Conservation (phyloP, 306 rosid species). For the Cicer bijugum region DNA sequence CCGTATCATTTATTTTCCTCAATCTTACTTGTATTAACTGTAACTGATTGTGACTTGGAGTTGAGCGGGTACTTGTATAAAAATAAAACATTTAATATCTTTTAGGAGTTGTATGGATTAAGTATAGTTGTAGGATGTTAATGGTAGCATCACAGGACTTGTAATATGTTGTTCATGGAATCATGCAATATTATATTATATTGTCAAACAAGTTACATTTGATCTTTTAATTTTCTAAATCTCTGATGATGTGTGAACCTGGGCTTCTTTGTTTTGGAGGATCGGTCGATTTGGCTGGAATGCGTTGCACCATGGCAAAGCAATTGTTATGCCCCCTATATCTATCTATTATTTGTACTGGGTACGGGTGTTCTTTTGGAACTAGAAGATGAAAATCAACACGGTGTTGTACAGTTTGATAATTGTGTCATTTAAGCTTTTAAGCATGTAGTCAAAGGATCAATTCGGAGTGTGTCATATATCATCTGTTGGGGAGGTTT, state of each 20-base stretch:
- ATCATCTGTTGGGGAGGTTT: no score
- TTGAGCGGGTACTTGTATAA: slow-evolving; percentile 18
- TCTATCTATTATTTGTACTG: neutral
- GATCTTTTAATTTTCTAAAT: neutral
- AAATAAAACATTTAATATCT: neutral
- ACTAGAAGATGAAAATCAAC: no score
- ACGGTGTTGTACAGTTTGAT: no score
- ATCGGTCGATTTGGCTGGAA: neutral
- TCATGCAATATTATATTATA: neutral
- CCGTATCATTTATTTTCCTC: neutral
- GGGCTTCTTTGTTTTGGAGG: neutral
- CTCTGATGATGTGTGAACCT: neutral
- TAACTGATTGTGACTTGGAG: slow-evolving; percentile 29
- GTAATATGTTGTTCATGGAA: slow-evolving; percentile 1
- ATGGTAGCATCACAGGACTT: neutral
- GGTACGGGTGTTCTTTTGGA: no score
- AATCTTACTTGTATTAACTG: neutral
- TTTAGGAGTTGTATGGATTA: slow-evolving; percentile 26
- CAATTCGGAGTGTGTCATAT: no score
- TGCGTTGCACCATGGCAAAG: neutral
- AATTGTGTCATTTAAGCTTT: no score
- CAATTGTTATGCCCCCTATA: neutral
- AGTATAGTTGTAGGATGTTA: slow-evolving; percentile 2
- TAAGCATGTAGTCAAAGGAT: no score
- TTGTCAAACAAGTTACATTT: neutral